Base-by-base conservation (phyloP, 2,329 filamentous ascomycete genomes). In the Talaromyces rugulosus region DNA sequence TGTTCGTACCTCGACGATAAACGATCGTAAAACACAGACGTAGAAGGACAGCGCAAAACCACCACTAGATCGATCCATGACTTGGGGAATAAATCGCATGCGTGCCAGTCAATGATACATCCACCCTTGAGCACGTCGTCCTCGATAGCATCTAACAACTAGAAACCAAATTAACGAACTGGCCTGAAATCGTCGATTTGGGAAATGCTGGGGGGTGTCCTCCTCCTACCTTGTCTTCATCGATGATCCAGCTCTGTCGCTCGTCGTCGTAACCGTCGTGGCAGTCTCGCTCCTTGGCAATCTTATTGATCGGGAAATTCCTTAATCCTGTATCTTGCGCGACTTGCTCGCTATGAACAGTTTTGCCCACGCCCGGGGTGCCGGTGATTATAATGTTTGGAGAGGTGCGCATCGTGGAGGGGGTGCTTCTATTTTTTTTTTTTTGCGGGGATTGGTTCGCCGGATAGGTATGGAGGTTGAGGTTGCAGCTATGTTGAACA, bases 371-470 rank as follows among this genome's bases (percentile, higher is more conserved):
- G 60, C 95, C 95, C 0, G 95, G 95, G 23, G 95, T 99, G 66
- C 95, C 95, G 47, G 95, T 98, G 67, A 99, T 84, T 68, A 99
- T 89, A 71, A 99, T 92, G 76, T 98, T 99, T 33, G 95, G 95
- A 52, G 70, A 71, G 7, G 69, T 70, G 63, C 76, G 72, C 76
- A 77, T 78, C 8, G 47, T 71, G 27, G 58, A 8, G 47, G 36
- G 14, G 16, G 23, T 12, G n/a, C 33, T 36, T 36, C 12, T 36
- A 36, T 47, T 7, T 4, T 12, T 47, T n/a, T 47, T n/a, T 27
- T 4, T 11, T 12, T 2, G 18, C 6, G 11, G 44, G 44, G 18
- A 12, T n/a, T 2, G 16, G 23, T 47, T 47, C 44, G 44, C 8
- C 23, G 44, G 18, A 12, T 4, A 27, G 44, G 44, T 47, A n/a